Evolutionary conservation across 2,329 filamentous ascomycete species (phyloP).

Genomic region (Aspergillus japonicus): DNA sequence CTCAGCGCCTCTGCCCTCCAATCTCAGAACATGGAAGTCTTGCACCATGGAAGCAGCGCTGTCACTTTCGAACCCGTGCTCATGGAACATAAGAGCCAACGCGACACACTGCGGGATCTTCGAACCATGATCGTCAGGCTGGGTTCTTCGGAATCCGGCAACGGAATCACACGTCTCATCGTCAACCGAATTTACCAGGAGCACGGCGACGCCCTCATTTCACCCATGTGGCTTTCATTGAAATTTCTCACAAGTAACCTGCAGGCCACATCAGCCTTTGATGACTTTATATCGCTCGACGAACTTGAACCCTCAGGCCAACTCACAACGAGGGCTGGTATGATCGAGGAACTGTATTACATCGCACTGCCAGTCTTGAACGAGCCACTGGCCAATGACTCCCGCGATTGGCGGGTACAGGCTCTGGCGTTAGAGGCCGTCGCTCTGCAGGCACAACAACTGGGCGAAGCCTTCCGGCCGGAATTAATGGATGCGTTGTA

Average conservation of each 20-base stretch:
- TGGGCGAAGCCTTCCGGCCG: constrained; percentile 68
- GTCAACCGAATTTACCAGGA: constrained; percentile 62
- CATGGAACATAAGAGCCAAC: constrained; percentile 65
- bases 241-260: constrained; percentile 64
- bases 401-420: constrained; percentile 67
- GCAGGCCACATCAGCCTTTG: constrained; percentile 54
- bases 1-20: constrained; percentile 21
- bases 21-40: constrained; percentile 28
- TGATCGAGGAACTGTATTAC: constrained; percentile 48
- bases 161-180: constrained; percentile 62
- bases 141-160: constrained; percentile 42
- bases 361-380: constrained; percentile 42
- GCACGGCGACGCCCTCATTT: constrained; percentile 59
- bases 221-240: constrained; percentile 78
- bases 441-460: constrained; percentile 69
- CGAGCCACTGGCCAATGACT: constrained; percentile 37
- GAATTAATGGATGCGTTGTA: constrained; percentile 92
- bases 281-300: constrained; percentile 64
- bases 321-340: constrained; percentile 28
- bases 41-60: constrained; percentile 24
- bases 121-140: constrained; percentile 60
- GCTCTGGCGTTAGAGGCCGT: constrained; percentile 79
- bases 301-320: constrained; percentile 31
- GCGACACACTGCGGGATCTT: constrained; percentile 61
- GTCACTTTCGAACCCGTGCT: constrained; percentile 60